Evolutionary conservation across 139 green algal genomes (phyloP).

Genomic region (Chlamydomonas sp.): DNA sequence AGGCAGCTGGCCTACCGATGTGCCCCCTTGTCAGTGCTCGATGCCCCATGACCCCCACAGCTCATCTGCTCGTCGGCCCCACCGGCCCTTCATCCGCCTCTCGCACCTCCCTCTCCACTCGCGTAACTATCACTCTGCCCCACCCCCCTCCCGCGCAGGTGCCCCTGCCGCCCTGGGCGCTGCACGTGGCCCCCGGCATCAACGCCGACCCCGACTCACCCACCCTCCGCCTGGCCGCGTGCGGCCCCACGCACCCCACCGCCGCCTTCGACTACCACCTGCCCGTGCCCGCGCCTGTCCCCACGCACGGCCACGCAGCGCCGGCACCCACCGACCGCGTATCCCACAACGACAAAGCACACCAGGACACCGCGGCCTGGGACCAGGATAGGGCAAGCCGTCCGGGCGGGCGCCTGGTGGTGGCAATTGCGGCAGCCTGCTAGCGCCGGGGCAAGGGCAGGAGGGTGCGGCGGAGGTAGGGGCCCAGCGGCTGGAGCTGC

Average conservation of each 20-base stretch:
- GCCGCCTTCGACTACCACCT: slow-evolving; percentile 52
- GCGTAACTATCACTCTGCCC: too few relatives aligned
- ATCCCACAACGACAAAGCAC: too few relatives aligned
- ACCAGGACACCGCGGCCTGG: too few relatives aligned
- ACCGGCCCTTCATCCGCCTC: background rate
- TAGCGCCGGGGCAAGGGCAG: too few relatives aligned
- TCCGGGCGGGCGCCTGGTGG: too few relatives aligned
- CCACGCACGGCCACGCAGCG: background rate
- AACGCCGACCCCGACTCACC: slow-evolving; percentile 62
- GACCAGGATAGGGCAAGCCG: too few relatives aligned
- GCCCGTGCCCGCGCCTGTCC: background rate
- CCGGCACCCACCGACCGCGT: too few relatives aligned
- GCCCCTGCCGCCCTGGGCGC: slow-evolving; percentile 58
- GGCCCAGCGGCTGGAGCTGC: background rate
- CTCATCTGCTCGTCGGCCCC: background rate
- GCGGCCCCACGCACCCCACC: slow-evolving; percentile 64
- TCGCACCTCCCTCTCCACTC: background rate
- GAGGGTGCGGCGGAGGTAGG: background rate
- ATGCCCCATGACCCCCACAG: too few relatives aligned
- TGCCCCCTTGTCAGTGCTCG: too few relatives aligned
- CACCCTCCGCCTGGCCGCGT: slow-evolving; percentile 50
- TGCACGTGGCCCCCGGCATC: slow-evolving; percentile 53
- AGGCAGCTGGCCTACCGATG: too few relatives aligned
- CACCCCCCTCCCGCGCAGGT: slow-evolving; percentile 11
- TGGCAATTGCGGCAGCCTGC: too few relatives aligned